Evolutionary conservation across 306 rosid genomes (phyloP), one percentile per base, ranked within the genome.

Genomic region (Casuarina glauca): DNA sequence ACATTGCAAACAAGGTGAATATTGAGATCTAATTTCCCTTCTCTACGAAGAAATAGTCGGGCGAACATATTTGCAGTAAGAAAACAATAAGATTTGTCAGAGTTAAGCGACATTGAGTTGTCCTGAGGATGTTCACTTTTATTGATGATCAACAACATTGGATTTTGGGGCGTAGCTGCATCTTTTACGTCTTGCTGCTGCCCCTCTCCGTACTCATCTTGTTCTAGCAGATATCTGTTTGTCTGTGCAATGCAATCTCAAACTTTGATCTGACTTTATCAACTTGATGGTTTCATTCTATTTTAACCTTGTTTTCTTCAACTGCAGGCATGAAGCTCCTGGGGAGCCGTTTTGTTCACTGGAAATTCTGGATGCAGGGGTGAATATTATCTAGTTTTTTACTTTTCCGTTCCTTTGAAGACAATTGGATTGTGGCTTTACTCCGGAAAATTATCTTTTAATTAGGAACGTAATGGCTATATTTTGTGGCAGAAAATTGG

Each of bases 361-460:
- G 85, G 89, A 79, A 76, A 84, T 89, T 89, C 97, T 89, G 97
- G 95, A 91, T 93, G 98, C 97, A 86, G 98, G 91, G 98, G 89
- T 87, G 97, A 85, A 89, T 86, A 88, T 91, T 91, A 90, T 90
- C 97, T 91, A 88, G 93, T 87, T 85, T 74, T 79, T 75, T 84
- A 8, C 51, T 86, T 80, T 42, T 64, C 57, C 75, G 76, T 70
- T 75, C 78, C 64, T 69, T n/a, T 43, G 17, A 79, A 80, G 84
- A 88, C 87, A 63, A 86, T 82, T 84, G 80, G 70, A 79, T 80
- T 81, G 83, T 83, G 80, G 73, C 88, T 78, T 19, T 19, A 62
- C 58, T 67, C 44, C 74, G 53, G 70, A 72, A 55, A 53, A 20
- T 62, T 26, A 61, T 74, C 80, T 19, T 81, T 78, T 82, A 39